phyloP scores from a whole-genome alignment of 2,329 filamentous ascomycete species.

The Fusarium goolgardi region DNA sequence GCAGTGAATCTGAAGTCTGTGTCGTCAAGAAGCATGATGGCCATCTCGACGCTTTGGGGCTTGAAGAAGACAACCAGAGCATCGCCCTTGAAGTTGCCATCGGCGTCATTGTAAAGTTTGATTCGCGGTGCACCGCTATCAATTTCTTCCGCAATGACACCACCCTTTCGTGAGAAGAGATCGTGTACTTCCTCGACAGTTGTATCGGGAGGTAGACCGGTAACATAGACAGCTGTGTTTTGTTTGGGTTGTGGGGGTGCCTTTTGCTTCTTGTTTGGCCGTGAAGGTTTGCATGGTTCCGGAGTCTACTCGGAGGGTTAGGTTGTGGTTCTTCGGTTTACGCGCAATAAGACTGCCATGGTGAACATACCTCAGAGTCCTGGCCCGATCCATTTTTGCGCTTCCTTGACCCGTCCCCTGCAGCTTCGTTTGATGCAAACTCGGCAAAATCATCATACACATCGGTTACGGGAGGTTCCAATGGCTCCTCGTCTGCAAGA shows the following conservation, averaged over 20 bases:
- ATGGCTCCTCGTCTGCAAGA: slow-evolving; percentile 64
- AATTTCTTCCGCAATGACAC: slow-evolving; percentile 93
- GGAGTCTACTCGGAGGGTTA: slow-evolving; percentile 38
- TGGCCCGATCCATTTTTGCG: slow-evolving; percentile 56
- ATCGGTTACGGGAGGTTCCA: slow-evolving; percentile 56
- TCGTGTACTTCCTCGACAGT: slow-evolving; percentile 83
- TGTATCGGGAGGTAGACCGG: slow-evolving; percentile 83
- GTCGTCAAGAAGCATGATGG: slow-evolving; percentile 83
- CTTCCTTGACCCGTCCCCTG: slow-evolving; percentile 52
- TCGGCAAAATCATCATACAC: slow-evolving; percentile 52
- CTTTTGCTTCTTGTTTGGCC: slow-evolving; percentile 60
- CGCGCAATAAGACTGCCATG: not conserved
- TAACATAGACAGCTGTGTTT: slow-evolving; percentile 94
- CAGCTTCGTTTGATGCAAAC: slow-evolving; percentile 40
- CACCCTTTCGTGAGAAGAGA: slow-evolving; percentile 84
- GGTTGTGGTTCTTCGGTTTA: not conserved
- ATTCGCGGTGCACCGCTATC: slow-evolving; percentile 89
- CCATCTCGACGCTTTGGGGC: slow-evolving; percentile 89
- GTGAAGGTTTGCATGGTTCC: slow-evolving; percentile 53
- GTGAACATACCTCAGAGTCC: slow-evolving; percentile 58
- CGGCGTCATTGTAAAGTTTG: slow-evolving; percentile 87
- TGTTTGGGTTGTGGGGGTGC: slow-evolving; percentile 65
- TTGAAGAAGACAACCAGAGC: slow-evolving; percentile 95
- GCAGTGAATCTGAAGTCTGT: slow-evolving; percentile 78
- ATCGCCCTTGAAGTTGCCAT: slow-evolving; percentile 91